Evolutionary conservation across 164 flowering plant genomes (phyloP), one percentile per base, ranked within the genome.

Genomic region (Stephania cephalantha): DNA sequence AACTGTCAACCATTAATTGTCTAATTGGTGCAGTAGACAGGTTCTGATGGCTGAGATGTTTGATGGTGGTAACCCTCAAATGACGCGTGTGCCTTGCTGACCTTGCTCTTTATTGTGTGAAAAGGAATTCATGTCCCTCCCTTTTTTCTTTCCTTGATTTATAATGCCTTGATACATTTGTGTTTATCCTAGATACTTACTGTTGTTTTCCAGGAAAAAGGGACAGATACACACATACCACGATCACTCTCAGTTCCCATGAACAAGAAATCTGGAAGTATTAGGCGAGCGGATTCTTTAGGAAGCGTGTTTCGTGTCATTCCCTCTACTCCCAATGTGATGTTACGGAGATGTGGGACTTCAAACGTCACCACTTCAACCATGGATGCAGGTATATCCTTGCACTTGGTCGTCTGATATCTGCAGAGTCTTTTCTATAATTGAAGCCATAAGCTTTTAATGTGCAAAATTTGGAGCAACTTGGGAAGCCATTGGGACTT

Each of bases 191-290:
- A 31, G 13, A n/a, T 73, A 66, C 77, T 78, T 67, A 66, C 31
- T 15, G 42, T 63, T 64, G 55, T 30, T 74, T 73, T 78, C 79
- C 86, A 93, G 97, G 82, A 77, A 65, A 88, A 82, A 82, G 91
- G 73, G 74, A 76, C 70, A 50, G 83, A 73, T 31, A 44, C 55
- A 61, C 84, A 81, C 67, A 92, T 96, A 20, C 80, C 88, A 48
- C 90, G 99, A 66, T 96, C 99, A n/a, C 88, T 89, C 75, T 96
- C 99, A 31, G 91, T 89, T 30, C 97, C 99, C 72, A 85, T 82
- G 72, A 79, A 84, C 76, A 74, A 79, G 69, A 89, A 87, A 79
- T 87, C 85, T 6, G 70, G 70, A 78, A 83, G 85, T 71, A 69
- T 87, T 53, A 88, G 79, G 82, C 86, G 88, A 81, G 84, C 78